Base-by-base conservation (phyloP, 768 basidiomycete species). In the Pulveroboletus sp. region DNA sequence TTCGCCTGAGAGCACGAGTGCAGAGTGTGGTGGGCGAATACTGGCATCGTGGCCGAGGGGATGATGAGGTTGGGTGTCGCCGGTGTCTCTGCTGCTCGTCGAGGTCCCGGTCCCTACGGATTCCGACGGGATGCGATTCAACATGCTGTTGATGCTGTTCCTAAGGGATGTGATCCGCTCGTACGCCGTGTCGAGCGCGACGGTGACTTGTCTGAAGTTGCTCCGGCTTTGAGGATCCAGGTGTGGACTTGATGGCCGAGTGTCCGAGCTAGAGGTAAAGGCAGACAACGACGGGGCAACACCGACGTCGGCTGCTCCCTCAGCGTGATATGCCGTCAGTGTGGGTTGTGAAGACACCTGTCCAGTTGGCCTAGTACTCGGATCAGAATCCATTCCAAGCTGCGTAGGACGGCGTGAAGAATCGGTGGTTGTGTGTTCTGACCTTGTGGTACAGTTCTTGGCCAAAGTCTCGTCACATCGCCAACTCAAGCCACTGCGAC, bases 91-190 rank as follows among this genome's bases (percentile, higher is more conserved):
- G 2, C 13, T 35, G 43, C 4, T 39, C 11, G 60, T 36, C 8
- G 44, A 39, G 36, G 46, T 9, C 33, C 43, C 54, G 6, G 54
- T 46, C 11, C 53, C 57, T 51, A 50, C 32, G 37, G 46, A 51
- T 44, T 66, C 71, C 15, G 75, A 73, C 43, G 71, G 70, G 52
- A 78, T 65, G 51, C 66, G 63, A 54, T 59, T 61, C 57, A 69
- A 54, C 53, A 80, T 64, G 51, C 71, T 70, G 44, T 75, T 65
- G 32, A 83, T 71, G 54, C 71, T 79, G 28, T 73, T 73, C 51
- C 81, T 75, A 43, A 82, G 74, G 63, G 77, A 75, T 43, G 74
- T 73, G 59, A 83, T 77, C 40, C 78, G 75, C 54, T 70, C 73
- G 62, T 78, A 80, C 18, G 79, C 81, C 32, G 74, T 72, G 47